Evolutionary conservation across 331 rosid genomes (phyloP), one percentile per base, ranked within the genome.

Genomic region (Arachis monticola): DNA sequence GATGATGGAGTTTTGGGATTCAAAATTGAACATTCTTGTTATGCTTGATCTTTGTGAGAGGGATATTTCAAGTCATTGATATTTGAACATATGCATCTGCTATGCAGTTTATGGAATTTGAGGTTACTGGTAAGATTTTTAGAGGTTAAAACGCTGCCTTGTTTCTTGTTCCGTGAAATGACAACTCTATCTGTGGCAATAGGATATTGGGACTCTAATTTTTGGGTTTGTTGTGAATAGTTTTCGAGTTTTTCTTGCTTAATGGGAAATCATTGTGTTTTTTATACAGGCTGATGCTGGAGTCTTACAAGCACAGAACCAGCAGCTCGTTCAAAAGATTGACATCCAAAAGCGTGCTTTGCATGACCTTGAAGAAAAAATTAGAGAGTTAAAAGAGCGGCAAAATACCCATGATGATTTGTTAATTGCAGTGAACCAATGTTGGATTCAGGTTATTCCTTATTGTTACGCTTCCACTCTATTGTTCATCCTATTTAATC

Each of bases 251-350:
- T 75, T 61, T 56, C 22, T 76, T 67, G 7, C 40, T 10, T 75
- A 51, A 70, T 10, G 55, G 10, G 42, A 67, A 32, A 69, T 22
- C 14, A 11, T 64, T 83, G 32, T 70, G 72, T 69, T 79, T 46
- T 60, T 69, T 69, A 22, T 22, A 69, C 90, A 92, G 99, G 92
- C 87, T 68, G 96, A 95, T 80, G 92, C 95, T 13, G 79, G 85
- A 31, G 87, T 80, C 57, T 92, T 95, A 50, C 96, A 95, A 63
- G 76, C 78, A 75, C 93, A 92, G 79, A 95, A 94, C 72, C 97
- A 95, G 84, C 88, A 83, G 72, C 96, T 95, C 64, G 92, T 83
- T 84, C 97, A 87, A 75, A 90, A 87, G 85, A 89, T 81, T 66
- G 93, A 92, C 32, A 31, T 58, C 44, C 93, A 95, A 70, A 95